Evolutionary conservation across 176 grass and related monocot genomes (phyloP).

Genomic region (Triticum dicoccoides): DNA sequence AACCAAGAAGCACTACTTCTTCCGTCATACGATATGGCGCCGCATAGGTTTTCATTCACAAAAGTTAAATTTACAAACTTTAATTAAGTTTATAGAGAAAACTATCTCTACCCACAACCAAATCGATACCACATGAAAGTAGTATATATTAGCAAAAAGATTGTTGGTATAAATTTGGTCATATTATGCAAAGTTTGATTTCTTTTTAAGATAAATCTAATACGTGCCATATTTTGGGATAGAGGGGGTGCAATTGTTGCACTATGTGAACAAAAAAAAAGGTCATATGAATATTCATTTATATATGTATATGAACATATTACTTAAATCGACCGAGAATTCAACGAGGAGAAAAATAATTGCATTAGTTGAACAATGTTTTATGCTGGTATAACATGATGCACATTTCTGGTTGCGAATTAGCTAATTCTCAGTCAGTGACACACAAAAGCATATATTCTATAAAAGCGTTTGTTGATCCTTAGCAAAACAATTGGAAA

Average conservation of each 20-base stretch:
- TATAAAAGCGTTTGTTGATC: not conserved
- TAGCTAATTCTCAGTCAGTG: not conserved
- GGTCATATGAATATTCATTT: not conserved
- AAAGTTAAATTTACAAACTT: not conserved
- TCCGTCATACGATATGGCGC: rapidly evolving
- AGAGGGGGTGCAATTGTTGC: not conserved
- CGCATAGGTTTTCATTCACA: not conserved
- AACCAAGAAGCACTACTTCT: no score
- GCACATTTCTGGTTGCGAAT: not conserved
- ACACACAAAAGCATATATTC: not conserved
- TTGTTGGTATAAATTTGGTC: not conserved
- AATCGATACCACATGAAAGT: not conserved
- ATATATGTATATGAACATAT: not conserved
- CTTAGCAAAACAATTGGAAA: not conserved
- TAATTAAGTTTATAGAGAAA: no score
- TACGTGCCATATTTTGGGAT: not conserved
- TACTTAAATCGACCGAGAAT: not conserved
- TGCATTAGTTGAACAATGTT: not conserved
- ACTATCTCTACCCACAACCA: no score
- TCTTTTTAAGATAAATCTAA: not conserved
- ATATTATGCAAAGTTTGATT: no score
- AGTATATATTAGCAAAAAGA: not conserved
- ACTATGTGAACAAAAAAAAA: not conserved
- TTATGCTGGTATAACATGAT: not conserved
- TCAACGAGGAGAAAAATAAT: not conserved